Evolutionary conservation across 352 stramenopile species (phyloP), one percentile per base, ranked within the genome.

Genomic region (Globisporangium barbulae): DNA sequence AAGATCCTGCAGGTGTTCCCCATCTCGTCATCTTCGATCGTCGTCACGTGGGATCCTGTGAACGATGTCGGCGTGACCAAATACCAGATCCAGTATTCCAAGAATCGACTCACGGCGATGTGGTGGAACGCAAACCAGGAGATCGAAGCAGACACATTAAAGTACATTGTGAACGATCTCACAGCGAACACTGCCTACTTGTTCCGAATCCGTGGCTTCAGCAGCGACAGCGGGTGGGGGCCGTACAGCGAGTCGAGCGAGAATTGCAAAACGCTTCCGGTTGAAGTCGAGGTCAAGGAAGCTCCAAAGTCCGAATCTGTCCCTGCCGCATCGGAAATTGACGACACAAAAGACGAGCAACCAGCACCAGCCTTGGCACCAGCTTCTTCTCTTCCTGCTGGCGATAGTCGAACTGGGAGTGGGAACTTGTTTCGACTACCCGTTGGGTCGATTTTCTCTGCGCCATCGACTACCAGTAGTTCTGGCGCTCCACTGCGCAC

Each of bases 71-170:
- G 69, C 0, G 71, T 93, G 31, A 73, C 67, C 0, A 90, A 83
- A 63, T 94, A 94, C 66, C 82, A 93, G 39, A 76, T 96, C 45
- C 88, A 96, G 64, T 94, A 89, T 52, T 72, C 75, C 0, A 93
- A 92, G 67, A 91, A 94, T 53, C 76, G 83, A 4, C 65, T 94
- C 25, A 76, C 85, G 6, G 80, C 84, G 7, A 88, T 93, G 69
- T 94, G 88, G 88, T 86, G 78, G 78, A 93, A 72, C 28, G 70
- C 85, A 1, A 92, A 89, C 53, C 71, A 88, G 17, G 85, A 94
- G 22, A 76, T 96, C 42, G 58, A 54, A 2, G 67, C 64, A 1
- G 72, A 90, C 22, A 91, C 73, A 25, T 70, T 84, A 3, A 82
- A 81, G 53, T 83, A 75, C 37, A 78, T 73, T 1, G 64, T 96